Evolutionary conservation across 805 yeast genomes (phyloP), one percentile per base, ranked within the genome.

Genomic region (Candida manassasensis): DNA sequence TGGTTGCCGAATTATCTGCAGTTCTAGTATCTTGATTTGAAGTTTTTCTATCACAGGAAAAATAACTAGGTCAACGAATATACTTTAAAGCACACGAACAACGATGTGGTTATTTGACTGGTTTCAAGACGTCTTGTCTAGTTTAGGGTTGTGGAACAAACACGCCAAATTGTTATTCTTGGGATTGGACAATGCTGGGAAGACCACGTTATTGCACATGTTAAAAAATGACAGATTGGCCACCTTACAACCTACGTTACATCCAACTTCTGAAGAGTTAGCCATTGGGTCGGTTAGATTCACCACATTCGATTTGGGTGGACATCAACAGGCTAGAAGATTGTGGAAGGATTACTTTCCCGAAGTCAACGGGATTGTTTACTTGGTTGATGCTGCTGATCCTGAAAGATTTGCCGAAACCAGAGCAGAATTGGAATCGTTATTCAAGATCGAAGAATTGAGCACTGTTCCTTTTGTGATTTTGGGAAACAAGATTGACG

Each of bases 301-400:
- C 75, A 93, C 99, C 41, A 93, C 99, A 19, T 93, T 93, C 53
- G 99, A 93, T 63, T 75, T 93, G 50, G 99, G 99, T 65, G 99
- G 99, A 29, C 99, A 93, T 71, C 82, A 78, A 62, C 97, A 90
- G 68, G 97, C 99, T 33, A 89, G 99, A 69, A 87, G 98, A 68
- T 79, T 93, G 57, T 93, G 99, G 99, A 89, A 89, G 60, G 97
- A 93, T 62, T 93, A 93, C 64, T 93, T 93, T 82, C 99, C 99
- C 40, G 99, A 93, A 68, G 99, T 93, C 33, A 85, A 88, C 62
- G 98, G 97, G 38, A 93, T 93, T 48, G 97, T 93, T 21, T 93
- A 84, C 63, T 71, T 93, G 40, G 97, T 93, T 21, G 99, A 93
- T 61, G 94, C 95, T 38, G 97, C 97, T 37, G 98, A 93, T 59